phyloP scores from a whole-genome alignment of 1,284 basidiomycete genomes.

The Leccinum subspadiceum region DNA sequence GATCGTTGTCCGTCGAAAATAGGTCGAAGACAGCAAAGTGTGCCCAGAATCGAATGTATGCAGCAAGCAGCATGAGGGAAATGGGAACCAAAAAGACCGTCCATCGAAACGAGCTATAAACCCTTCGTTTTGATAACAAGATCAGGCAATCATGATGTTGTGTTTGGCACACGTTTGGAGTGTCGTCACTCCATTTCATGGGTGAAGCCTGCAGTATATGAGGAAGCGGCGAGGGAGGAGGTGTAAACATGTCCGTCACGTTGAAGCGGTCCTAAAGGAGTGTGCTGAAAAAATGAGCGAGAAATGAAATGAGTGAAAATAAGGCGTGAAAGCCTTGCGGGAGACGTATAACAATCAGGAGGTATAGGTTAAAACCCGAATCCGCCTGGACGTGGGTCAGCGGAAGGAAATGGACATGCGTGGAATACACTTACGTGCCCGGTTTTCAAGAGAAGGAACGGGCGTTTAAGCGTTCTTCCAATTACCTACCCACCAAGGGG shows the following conservation, averaged over 20 bases:
- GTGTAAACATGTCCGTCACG: conserved; percentile 45
- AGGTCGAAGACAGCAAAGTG: conserved; percentile 49
- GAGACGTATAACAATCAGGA: neutral
- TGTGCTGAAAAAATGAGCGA: conserved; percentile 29
- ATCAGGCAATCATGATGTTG: conserved; percentile 5
- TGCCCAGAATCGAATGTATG: conserved; percentile 47
- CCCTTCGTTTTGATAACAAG: conserved; percentile 38
- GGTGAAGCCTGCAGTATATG: conserved; percentile 9
- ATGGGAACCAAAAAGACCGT: conserved; percentile 54
- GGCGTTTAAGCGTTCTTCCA: conserved; percentile 4
- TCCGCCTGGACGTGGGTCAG: conserved; percentile 13
- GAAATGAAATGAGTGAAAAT: conserved; percentile 12
- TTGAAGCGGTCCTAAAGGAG: conserved; percentile 14
- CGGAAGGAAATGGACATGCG: neutral
- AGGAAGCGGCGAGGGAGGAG: conserved; percentile 45
- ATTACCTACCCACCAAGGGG: neutral
- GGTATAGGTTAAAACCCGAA: neutral
- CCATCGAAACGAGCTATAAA: conserved; percentile 45
- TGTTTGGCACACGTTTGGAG: conserved; percentile 9
- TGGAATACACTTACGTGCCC: conserved; percentile 10
- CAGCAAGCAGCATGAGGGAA: conserved; percentile 50
- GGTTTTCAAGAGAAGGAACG: conserved; percentile 4
- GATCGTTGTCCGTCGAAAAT: conserved; percentile 31
- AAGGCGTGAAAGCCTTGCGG: conserved; percentile 10
- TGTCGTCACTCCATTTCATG: conserved; percentile 1